phyloP scores from a whole-genome alignment of 2,329 filamentous ascomycete species.

The Exserohilum turcica region DNA sequence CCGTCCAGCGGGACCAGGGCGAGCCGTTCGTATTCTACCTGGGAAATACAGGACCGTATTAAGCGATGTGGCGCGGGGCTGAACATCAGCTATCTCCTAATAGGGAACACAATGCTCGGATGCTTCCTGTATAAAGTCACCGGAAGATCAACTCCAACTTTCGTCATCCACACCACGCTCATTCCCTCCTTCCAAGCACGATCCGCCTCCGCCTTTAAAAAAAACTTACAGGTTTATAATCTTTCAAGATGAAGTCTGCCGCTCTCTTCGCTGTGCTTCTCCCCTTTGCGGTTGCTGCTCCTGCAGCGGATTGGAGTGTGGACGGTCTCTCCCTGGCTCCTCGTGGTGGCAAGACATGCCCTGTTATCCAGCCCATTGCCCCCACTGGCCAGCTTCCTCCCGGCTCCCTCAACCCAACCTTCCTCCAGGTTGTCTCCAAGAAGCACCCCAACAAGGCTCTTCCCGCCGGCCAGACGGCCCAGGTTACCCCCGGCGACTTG shows the following conservation, averaged over 20 bases:
- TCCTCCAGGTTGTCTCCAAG: constrained; percentile 16
- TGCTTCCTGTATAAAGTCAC: not conserved
- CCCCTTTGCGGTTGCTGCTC: constrained; percentile 2
- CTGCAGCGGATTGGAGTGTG: not conserved
- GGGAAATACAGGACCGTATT: not conserved
- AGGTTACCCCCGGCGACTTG: constrained; percentile 21
- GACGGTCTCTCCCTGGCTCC: not conserved
- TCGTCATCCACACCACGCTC: not conserved
- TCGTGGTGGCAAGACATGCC: constrained; percentile 4
- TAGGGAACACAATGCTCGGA: not conserved
- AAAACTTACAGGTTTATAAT: not conserved
- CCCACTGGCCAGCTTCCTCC: constrained; percentile 19
- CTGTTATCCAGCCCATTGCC: constrained; percentile 15
- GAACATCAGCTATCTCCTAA: not conserved
- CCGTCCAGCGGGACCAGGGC: not conserved
- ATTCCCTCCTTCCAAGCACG: not conserved
- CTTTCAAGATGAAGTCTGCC: constrained; percentile 17
- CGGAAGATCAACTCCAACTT: not conserved
- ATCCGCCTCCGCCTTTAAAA: not conserved
- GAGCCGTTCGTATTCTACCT: not conserved
- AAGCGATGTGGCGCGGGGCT: not conserved
- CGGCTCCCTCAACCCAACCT: constrained; percentile 12
- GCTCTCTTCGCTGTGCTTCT: constrained; percentile 8
- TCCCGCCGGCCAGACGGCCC: constrained; percentile 15
- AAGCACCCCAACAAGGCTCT: constrained; percentile 19